A percentile compares a stretch with the other conserved stretches of the same genome.
Evolutionary conservation across 1,284 basidiomycete species (phyloP).

Genomic region (Apiotrichum gamsii): DNA sequence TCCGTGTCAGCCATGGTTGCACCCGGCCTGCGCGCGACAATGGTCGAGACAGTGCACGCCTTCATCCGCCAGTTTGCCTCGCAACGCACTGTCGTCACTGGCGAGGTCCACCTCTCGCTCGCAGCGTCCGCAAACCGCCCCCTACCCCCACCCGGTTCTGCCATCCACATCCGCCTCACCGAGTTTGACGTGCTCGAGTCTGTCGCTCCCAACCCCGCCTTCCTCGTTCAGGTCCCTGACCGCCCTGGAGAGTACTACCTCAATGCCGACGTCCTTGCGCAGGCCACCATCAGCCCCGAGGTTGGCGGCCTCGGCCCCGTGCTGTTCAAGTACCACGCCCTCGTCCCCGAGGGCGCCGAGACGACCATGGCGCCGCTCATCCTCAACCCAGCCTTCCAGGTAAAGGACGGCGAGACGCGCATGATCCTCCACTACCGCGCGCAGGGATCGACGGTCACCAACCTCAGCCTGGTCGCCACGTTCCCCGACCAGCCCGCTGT

Average conservation of each 20-base stretch:
- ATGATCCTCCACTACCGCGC: conserved; percentile 50
- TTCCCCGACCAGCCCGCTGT: conserved; percentile 44
- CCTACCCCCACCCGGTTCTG: not conserved
- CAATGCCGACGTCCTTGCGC: conserved; percentile 44
- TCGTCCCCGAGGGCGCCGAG: conserved; percentile 42
- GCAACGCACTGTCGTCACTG: conserved; percentile 21
- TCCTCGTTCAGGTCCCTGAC: conserved; percentile 46
- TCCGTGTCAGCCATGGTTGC: not conserved
- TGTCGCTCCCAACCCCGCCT: conserved; percentile 52
- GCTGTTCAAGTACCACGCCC: conserved; percentile 53
- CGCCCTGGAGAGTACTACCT: conserved; percentile 50
- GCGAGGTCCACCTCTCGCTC: conserved; percentile 47
- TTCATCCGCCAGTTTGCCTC: conserved; percentile 35
- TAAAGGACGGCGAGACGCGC: conserved; percentile 50
- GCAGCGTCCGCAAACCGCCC: not conserved
- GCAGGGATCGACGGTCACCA: conserved; percentile 29
- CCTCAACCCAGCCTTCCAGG: conserved; percentile 51
- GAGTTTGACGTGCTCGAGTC: conserved; percentile 51
- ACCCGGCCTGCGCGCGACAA: conserved; percentile 44
- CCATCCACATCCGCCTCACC: conserved; percentile 48
- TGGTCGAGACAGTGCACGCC: conserved; percentile 52
- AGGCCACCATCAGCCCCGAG: conserved; percentile 14
- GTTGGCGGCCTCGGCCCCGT: conserved; percentile 28
- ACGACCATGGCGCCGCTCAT: conserved; percentile 44
- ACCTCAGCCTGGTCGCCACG: conserved; percentile 44